Conservation (phyloP, 2,329 filamentous ascomycete species). For the Colletotrichum sp. region DNA sequence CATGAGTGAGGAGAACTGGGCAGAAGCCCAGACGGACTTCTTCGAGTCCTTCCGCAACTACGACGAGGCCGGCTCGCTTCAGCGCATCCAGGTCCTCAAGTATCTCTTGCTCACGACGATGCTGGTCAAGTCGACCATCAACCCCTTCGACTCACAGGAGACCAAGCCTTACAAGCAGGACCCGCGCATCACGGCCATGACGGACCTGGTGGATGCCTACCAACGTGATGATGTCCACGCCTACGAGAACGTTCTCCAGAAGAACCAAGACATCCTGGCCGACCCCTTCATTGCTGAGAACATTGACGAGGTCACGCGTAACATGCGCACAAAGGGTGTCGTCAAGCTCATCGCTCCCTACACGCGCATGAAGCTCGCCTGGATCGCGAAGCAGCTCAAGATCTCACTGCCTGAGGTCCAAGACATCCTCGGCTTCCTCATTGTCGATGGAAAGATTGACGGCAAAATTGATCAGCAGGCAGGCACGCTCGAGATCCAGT, state of each 20-base stretch:
- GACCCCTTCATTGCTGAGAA: slow-evolving; percentile 98
- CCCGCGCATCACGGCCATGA: slow-evolving; percentile 95
- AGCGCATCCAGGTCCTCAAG: slow-evolving; percentile 96
- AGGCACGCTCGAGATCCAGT: slow-evolving; percentile 82
- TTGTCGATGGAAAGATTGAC: slow-evolving; percentile 85
- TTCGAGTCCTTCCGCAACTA: slow-evolving; percentile 99
- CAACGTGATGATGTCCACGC: slow-evolving; percentile 92
- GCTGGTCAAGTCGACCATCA: slow-evolving; percentile 98
- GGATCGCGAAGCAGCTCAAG: slow-evolving; percentile 87
- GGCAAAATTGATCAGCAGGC: slow-evolving; percentile 90
- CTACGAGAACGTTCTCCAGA: slow-evolving; percentile 87
- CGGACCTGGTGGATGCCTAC: slow-evolving; percentile 93
- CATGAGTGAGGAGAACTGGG: slow-evolving; percentile 99
- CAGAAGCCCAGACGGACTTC: slow-evolving; percentile 95
- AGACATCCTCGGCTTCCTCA: slow-evolving; percentile 94
- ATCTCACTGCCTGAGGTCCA: slow-evolving; percentile 87
- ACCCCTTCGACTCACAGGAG: slow-evolving; percentile 98
- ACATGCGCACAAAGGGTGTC: slow-evolving; percentile 96
- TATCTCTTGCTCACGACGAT: slow-evolving; percentile 96
- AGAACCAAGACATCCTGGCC: slow-evolving; percentile 85
- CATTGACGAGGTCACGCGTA: slow-evolving; percentile 97
- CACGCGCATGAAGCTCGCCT: slow-evolving; percentile 85
- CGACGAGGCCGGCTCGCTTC: slow-evolving; percentile 94
- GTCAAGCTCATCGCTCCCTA: slow-evolving; percentile 94
- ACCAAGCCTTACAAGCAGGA: slow-evolving; percentile 98